Conservation (phyloP, 2,329 filamentous ascomycete species). For the Sphaerulina populicola region DNA sequence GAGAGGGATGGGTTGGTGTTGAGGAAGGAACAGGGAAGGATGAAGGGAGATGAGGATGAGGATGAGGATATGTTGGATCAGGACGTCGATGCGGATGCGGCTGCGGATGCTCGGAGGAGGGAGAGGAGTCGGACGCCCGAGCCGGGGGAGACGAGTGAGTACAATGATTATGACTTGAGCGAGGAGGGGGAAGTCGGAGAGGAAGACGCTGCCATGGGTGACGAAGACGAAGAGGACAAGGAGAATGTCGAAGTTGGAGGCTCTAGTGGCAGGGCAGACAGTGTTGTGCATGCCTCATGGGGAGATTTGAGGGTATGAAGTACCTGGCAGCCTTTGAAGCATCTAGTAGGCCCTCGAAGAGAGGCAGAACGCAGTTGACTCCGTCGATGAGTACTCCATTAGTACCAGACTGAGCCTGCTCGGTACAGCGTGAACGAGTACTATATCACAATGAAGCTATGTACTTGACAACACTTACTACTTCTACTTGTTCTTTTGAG, state of each 20-base stretch:
- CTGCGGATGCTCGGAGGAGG: neutral
- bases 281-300: slow-evolving; percentile 1
- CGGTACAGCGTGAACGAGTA: neutral
- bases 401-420: neutral
- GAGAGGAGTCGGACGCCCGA: slow-evolving; percentile 9
- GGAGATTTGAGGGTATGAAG: slow-evolving; percentile 1
- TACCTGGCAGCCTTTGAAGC: neutral
- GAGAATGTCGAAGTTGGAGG: neutral
- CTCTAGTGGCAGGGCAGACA: neutral
- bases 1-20: neutral
- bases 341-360: neutral
- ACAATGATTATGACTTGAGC: neutral
- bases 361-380: too few species aligned
- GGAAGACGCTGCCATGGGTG: neutral
- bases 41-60: neutral
- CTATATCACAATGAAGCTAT: neutral
- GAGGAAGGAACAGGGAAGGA: neutral
- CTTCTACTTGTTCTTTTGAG: neutral
- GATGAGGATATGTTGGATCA: slow-evolving; percentile 17
- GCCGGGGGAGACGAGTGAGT: slow-evolving; percentile 2
- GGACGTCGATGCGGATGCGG: neutral
- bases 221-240: neutral
- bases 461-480: neutral
- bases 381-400: too few species aligned
- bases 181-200: slow-evolving; percentile 1